Evolutionary conservation across 257 asterid genomes (phyloP), one percentile per base, ranked within the genome.

Genomic region (Cinchona pubescens): DNA sequence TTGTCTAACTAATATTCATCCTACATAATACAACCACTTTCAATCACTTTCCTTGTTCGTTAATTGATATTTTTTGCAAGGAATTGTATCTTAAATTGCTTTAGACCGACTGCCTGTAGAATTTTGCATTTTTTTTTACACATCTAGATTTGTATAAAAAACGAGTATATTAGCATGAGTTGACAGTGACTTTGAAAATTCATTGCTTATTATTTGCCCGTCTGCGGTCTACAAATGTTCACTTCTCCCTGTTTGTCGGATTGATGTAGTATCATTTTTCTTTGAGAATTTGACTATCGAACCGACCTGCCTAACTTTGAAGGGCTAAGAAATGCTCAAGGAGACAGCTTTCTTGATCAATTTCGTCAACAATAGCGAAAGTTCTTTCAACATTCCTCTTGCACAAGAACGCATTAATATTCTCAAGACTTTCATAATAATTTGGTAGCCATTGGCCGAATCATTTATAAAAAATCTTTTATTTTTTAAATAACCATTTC

Each of bases 261-360:
- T 72, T 1, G 11, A 51, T 23, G 58, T 7, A 18, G 58, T n/a
- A 60, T 70, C 76, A 38, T n/a, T 78, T 35, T 63, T 40, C 75
- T 37, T 16, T 62, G 25, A 30, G 1, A 15, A 32, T 55, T 77
- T 71, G 72, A 78, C 67, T 78, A 71, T 62, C 30, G 37, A 46
- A 77, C 81, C 81, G 72, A 62, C 72, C 81, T 51, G 73, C 81
- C 81, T 77, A 77, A 77, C 81, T 77, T 71, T 61, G 76, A 77
- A 25, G 18, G 7, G 34, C 63, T 10, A 58, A 10, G 16, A 12
- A 51, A 32, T 32, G 59, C 34, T 29, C 30, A 58, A 59, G 30
- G 16, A 58, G 76, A 59, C 69, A 13, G 27, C 34, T 4, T n/a
- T 25, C 43, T n/a, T 8, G 13, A 61, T 61, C 59, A 7, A n/a